Evolutionary conservation across 176 grass and related monocot genomes (phyloP).

Genomic region (Rhipidocladum racemiflorum): DNA sequence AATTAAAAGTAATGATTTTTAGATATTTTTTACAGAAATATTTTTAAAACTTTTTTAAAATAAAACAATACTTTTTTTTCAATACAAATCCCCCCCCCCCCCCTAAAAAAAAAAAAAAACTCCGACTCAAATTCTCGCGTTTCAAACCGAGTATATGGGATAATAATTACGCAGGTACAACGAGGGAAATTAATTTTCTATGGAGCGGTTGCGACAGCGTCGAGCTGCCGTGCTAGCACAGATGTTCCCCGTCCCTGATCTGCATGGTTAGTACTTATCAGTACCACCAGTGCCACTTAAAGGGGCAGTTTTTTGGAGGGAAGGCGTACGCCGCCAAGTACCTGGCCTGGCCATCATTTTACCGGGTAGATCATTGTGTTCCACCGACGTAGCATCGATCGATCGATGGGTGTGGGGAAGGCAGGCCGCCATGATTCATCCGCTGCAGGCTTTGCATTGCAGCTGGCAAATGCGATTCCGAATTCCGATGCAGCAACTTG

Average conservation of each 20-base stretch:
- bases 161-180: too few relatives aligned
- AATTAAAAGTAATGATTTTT: too few relatives aligned
- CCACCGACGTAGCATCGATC: not conserved
- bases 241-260: not conserved
- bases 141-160: too few relatives aligned
- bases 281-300: not conserved
- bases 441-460: not conserved
- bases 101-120: not conserved
- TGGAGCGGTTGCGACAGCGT: not conserved
- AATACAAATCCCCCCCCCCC: too few relatives aligned
- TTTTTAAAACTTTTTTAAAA: too few relatives aligned
- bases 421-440: constrained; percentile 31
- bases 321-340: not conserved
- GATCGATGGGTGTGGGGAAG: not conserved
- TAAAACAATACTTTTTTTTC: too few relatives aligned
- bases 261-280: not conserved
- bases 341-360: not conserved
- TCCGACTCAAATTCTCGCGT: not conserved
- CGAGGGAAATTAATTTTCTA: not conserved
- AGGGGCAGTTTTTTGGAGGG: not conserved
- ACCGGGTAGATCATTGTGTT: not conserved
- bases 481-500: not conserved
- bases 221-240: not conserved
- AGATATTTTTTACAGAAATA: too few relatives aligned
- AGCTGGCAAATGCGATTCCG: not conserved